A percentile compares a stretch with the other conserved stretches of the same genome.
Conservation (phyloP, 257 asterid species). For the Solanum habrochaites region DNA sequence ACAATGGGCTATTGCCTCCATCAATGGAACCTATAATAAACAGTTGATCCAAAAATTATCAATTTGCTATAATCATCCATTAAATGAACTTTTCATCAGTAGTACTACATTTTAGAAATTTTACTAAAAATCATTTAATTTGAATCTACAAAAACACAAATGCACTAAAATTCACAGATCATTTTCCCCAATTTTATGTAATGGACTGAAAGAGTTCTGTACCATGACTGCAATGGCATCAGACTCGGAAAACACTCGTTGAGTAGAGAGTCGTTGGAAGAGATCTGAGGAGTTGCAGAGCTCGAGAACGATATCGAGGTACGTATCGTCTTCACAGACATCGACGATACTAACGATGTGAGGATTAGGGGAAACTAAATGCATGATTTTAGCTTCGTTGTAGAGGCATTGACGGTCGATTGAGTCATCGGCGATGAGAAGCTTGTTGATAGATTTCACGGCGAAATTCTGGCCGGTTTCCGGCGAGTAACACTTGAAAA, state of each 20-base stretch:
- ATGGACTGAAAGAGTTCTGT: conserved; percentile 14
- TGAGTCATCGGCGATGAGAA: conserved; percentile 36
- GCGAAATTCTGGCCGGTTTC: conserved; percentile 39
- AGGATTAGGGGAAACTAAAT: conserved; percentile 27
- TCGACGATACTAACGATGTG: conserved; percentile 32
- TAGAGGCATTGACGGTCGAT: conserved; percentile 49
- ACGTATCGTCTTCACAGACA: conserved; percentile 50
- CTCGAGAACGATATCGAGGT: conserved; percentile 53
- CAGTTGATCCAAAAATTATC: neutral
- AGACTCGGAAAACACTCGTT: conserved; percentile 27
- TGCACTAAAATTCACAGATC: neutral
- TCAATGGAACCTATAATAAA: conserved; percentile 33
- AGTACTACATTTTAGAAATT: neutral
- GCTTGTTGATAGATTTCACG: conserved; percentile 57
- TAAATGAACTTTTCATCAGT: no score
- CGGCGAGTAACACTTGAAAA: conserved; percentile 42
- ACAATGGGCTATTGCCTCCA: conserved; percentile 75
- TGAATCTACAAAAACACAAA: neutral
- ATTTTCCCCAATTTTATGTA: neutral
- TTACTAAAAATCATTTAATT: neutral
- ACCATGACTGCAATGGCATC: conserved; percentile 66
- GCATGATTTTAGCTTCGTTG: conserved; percentile 57
- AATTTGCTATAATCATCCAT: neutral
- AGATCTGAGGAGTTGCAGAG: conserved; percentile 48
- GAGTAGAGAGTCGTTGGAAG: conserved; percentile 25